A percentile compares a stretch with the other conserved stretches of the same genome.
phyloP scores from a whole-genome alignment of 2,329 filamentous ascomycete genomes.

The Talaromyces verruculosus region DNA sequence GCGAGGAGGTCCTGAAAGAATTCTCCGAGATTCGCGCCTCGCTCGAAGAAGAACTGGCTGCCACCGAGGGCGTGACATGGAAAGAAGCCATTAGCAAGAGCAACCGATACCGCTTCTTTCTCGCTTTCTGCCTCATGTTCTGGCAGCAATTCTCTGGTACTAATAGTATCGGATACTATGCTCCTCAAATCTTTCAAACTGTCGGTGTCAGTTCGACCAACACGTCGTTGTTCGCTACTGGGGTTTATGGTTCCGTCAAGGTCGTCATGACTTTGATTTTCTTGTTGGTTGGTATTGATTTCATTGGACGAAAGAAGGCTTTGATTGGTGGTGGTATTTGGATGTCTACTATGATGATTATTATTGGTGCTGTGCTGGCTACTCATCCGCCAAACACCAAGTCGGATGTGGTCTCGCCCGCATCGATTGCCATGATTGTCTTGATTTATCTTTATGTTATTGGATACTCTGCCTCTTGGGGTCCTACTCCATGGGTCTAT shows the following conservation, averaged over 20 bases:
- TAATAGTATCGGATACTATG: slow-evolving; percentile 43
- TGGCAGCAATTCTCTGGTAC: slow-evolving; percentile 45
- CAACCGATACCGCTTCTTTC: slow-evolving; percentile 40
- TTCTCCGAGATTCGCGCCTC: slow-evolving; percentile 43
- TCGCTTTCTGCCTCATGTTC: slow-evolving; percentile 41
- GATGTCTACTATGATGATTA: slow-evolving; percentile 42
- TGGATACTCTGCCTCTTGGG: slow-evolving; percentile 37
- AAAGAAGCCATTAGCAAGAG: slow-evolving; percentile 42
- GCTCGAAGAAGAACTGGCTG: slow-evolving; percentile 43
- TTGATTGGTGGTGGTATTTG: slow-evolving; percentile 38
- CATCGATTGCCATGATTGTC: slow-evolving; percentile 42
- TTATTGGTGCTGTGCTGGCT: slow-evolving; percentile 37
- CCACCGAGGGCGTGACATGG: slow-evolving; percentile 44
- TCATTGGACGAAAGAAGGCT: slow-evolving; percentile 38
- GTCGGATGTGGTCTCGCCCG: slow-evolving; percentile 30
- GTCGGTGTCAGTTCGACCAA: slow-evolving; percentile 36
- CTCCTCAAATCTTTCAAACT: slow-evolving; percentile 41
- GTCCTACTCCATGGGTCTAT: slow-evolving; percentile 39
- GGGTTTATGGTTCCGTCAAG: slow-evolving; percentile 42
- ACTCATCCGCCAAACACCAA: slow-evolving; percentile 35
- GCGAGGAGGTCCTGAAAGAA: slow-evolving; percentile 33
- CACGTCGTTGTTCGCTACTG: slow-evolving; percentile 40
- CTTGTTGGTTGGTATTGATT: slow-evolving; percentile 40
- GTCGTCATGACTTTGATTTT: slow-evolving; percentile 40
- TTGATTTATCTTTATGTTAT: slow-evolving; percentile 54